These are phyloP conservation scores for Neurospora sp. DNA, from an alignment of 2,329 filamentous ascomycete species.

Conservation along the genomic window DNA sequence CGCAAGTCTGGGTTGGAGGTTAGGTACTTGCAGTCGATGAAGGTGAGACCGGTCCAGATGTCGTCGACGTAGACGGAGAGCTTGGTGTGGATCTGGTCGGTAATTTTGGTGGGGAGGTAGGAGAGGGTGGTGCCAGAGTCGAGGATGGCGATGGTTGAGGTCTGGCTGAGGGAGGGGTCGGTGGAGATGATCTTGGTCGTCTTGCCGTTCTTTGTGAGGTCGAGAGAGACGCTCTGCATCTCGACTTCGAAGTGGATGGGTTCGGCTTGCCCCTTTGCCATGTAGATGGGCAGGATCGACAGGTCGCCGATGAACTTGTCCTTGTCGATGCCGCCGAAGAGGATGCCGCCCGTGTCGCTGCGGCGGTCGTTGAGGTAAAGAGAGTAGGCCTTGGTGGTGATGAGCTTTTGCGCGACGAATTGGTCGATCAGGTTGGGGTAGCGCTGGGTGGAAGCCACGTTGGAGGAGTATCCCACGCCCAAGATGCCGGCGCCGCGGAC, in stretches of 20 bases:
- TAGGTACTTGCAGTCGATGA: conserved; percentile 31
- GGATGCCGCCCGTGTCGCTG: conserved; percentile 49
- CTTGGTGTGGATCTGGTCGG: conserved; percentile 25
- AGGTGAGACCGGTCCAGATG: conserved; percentile 25
- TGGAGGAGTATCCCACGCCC: conserved; percentile 46
- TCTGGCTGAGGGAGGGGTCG: conserved; percentile 13
- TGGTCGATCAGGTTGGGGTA: conserved; percentile 54
- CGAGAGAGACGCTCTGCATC: conserved; percentile 19
- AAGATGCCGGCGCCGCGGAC: conserved; percentile 45
- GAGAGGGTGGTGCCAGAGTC: conserved; percentile 59
- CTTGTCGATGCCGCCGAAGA: conserved; percentile 62
- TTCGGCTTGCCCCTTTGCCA: conserved; percentile 26
- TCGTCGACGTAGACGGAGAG: conserved; percentile 31
- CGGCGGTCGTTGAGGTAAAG: conserved; percentile 50
- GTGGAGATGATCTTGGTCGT: conserved; percentile 17
- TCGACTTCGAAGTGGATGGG: conserved; percentile 31
- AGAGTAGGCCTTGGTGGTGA: conserved; percentile 56
- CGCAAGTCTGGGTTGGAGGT: conserved; percentile 22
- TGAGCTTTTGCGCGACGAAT: conserved; percentile 51
- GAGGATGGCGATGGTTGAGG: conserved; percentile 42
- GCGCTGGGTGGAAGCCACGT: conserved; percentile 31
- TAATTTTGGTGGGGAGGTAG: conserved; percentile 47
- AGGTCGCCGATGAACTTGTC: conserved; percentile 53
- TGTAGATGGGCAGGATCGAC: conserved; percentile 43
- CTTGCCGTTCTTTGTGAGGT: conserved; percentile 23